These are phyloP conservation scores for Skeletonema tropicum DNA, from an alignment of 108 stramenopile genomes.

Conservation along the genomic window DNA sequence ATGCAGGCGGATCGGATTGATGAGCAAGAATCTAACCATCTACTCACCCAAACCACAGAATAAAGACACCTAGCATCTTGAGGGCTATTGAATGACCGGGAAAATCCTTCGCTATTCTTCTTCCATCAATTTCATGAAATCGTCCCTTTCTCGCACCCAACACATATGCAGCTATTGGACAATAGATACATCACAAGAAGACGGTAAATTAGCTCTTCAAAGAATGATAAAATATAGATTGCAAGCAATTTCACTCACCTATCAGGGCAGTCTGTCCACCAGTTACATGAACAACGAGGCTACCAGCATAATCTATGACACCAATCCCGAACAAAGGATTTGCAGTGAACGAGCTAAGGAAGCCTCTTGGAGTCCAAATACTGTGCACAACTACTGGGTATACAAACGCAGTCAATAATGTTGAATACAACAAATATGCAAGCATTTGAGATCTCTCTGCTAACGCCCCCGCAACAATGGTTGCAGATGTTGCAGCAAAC, in stretches of 20 bases:
- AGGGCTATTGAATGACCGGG: constrained; percentile 76
- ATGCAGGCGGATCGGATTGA: neutral
- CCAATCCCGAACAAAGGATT: constrained; percentile 74
- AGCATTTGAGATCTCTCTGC: constrained; percentile 89
- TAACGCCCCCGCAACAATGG: constrained; percentile 92
- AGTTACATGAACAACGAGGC: constrained; percentile 94
- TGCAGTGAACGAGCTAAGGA: constrained; percentile 51
- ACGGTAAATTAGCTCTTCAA: neutral
- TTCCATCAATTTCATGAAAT: constrained; percentile 77
- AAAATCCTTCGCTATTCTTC: constrained; percentile 37
- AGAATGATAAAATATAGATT: neutral
- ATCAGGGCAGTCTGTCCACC: constrained; percentile 89
- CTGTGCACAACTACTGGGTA: constrained; percentile 69
- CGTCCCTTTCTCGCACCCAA: constrained; percentile 88
- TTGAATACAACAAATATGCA: constrained; percentile 63
- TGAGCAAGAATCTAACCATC: constrained; percentile 1
- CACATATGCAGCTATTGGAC: constrained; percentile 56
- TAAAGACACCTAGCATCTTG: constrained; percentile 83
- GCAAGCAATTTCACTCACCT: constrained; percentile 45
- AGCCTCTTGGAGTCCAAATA: constrained; percentile 58
- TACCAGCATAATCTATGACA: constrained; percentile 92
- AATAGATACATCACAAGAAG: constrained; percentile 4
- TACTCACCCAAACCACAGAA: constrained; percentile 82
- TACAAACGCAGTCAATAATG: constrained; percentile 61
- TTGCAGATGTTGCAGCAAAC: constrained; percentile 84